A percentile compares a stretch with the other conserved stretches of the same genome.
Evolutionary conservation across 164 flowering plant genomes (phyloP).

Genomic region (Berberis vulgaris): DNA sequence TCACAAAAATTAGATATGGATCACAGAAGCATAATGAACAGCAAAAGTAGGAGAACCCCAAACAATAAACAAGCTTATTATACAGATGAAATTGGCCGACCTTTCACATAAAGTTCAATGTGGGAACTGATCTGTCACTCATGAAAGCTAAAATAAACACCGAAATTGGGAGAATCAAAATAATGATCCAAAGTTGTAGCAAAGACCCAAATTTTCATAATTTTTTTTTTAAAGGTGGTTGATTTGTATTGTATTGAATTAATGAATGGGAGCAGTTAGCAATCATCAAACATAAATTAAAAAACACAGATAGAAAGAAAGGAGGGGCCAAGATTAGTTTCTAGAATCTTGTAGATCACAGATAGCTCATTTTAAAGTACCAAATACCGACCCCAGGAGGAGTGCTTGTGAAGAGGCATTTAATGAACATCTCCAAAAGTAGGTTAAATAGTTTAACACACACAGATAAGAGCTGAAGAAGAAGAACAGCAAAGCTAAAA

Average conservation of each 20-base stretch:
- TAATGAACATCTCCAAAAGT: not conserved
- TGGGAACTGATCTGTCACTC: too few species aligned
- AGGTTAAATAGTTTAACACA: too few species aligned
- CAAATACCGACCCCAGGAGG: not conserved
- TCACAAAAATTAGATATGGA: too few species aligned
- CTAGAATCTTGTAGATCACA: constrained; percentile 48
- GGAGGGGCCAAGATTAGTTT: constrained; percentile 14
- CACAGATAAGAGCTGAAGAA: too few species aligned
- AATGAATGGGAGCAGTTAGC: constrained; percentile 47
- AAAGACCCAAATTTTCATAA: not conserved
- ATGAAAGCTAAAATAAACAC: too few species aligned
- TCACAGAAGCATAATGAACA: too few species aligned
- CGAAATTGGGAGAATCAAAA: too few species aligned
- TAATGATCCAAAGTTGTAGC: not conserved
- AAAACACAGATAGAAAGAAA: not conserved
- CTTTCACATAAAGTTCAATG: too few species aligned
- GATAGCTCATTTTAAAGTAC: constrained; percentile 10
- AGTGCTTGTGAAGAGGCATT: not conserved
- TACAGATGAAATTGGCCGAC: too few species aligned
- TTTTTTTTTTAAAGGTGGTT: not conserved
- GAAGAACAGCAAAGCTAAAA: too few species aligned
- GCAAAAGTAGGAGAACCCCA: too few species aligned
- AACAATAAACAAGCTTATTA: too few species aligned
- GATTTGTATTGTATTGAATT: constrained; percentile 8
- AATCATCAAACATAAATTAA: constrained; percentile 21